Base-by-base conservation (phyloP, 345 rosid species). In the Aquilaria malaccensis region DNA sequence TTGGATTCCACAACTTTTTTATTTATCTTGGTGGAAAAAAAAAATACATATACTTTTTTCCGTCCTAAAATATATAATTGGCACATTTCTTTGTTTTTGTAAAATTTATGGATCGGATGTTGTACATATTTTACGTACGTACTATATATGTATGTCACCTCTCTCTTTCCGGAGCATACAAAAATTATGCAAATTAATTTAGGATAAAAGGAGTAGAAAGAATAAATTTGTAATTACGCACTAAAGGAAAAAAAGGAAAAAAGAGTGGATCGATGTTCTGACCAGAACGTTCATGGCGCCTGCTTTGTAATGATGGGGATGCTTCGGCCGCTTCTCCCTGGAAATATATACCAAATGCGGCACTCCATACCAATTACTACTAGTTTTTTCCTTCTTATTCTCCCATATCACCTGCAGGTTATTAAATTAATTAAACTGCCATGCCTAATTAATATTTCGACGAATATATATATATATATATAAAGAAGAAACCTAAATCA, bases 241-340 rank as follows among this genome's bases (percentile, higher is more conserved):
- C 22, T 22, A 22, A 22, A 22, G 22, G 22, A 22, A 22, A 22
- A 22, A 22, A 22, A 22, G 2, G 50, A 7, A 9, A 12, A 5
- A 11, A 9, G n/a, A 11, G 12, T 49, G 11, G 12, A 49, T 4
- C n/a, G 5, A 12, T 50, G 14, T 12, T 13, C 74, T 67, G 73
- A 87, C 96, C 22, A 85, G 68, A 6, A 79, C 81, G 59, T 91
- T 91, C 97, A 88, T 84, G 51, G 96, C 96, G 22, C 93, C 89
- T 0, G 89, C 91, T 70, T 85, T 91, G 76, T 77, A 80, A 58
- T 80, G 77, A 61, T 91, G 96, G 1, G 73, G 50, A 37, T 80
- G 72, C 56, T 77, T 70, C 15, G 81, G 76, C 13, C 69, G 70
- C 74, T 88, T 85, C 72, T 88, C 94, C 60, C 96, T 74, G 0